Conservation (phyloP, 257 asterid species). For the Solanum appendiculatum region DNA sequence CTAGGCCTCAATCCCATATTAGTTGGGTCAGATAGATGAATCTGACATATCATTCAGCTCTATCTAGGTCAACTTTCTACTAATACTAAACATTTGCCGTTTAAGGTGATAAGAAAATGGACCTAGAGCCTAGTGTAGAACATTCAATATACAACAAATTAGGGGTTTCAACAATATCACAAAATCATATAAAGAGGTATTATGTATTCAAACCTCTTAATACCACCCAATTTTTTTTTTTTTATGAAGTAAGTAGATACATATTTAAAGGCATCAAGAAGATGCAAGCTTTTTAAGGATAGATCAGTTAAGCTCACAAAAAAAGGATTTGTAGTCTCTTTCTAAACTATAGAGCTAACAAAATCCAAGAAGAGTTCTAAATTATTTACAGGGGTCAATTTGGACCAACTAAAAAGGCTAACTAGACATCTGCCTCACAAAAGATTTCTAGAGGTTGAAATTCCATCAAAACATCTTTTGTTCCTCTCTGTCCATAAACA, state of each 20-base stretch:
- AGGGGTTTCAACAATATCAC: not conserved
- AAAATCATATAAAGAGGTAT: not conserved
- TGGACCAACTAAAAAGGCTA: not conserved
- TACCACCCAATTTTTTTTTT: not conserved
- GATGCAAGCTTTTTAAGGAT: no score
- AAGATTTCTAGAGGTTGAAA: not conserved
- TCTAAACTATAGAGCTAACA: not conserved
- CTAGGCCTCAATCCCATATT: not conserved
- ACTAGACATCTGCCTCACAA: not conserved
- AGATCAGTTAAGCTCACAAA: not conserved
- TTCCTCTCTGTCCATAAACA: not conserved
- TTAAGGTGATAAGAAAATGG: not conserved
- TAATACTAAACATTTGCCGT: not conserved
- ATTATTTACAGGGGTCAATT: not conserved
- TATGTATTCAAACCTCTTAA: not conserved
- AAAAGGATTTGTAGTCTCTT: not conserved
- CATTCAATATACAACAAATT: not conserved
- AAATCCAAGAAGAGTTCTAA: not conserved
- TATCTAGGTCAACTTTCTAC: not conserved
- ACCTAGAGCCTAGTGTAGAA: not conserved
- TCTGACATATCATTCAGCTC: not conserved
- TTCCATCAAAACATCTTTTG: not conserved
- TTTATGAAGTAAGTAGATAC: not conserved
- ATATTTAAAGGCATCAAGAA: no score
- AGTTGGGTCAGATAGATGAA: not conserved